Evolutionary conservation across 2,329 filamentous ascomycete species (phyloP), one percentile per base, ranked within the genome.

Genomic region (Fusarium poae): DNA sequence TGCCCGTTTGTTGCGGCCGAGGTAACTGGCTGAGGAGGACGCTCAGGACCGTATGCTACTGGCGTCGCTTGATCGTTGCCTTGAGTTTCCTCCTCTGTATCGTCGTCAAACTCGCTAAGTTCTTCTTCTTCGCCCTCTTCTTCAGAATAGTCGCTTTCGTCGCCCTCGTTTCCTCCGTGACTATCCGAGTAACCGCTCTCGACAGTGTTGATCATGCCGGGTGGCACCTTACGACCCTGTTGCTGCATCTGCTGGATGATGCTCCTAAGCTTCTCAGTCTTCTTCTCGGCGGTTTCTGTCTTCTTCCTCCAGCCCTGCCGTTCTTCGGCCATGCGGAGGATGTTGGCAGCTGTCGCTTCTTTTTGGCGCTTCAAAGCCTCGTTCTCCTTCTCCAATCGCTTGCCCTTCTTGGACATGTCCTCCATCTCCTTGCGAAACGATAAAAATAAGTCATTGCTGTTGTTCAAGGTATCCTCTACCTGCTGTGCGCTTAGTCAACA

Each of bases 371-470:
- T 97, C 52, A 97, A 86, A 20, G 88, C 91, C 73, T 96, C 91
- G 75, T 99, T 98, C 77, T 99, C 96, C 81, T 97, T 97, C 79
- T 99, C 96, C 54, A 99, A 84, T 27, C 94, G 91, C 81, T 97
- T 97, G 8, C 95, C 97, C 83, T 98, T 98, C 83, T 97, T 97
- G 1, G 94, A 97, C 94, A 98, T 98, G 77, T 98, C 96, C 81
- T 98, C 96, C 94, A 98, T 98, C 81, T 98, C 96, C 82, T 97
- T 97, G 56, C 95, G 89, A 81, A 98, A 98, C 1, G 96, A 97
- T 72, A 97, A 84, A 80, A 98, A 98, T 55, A 98, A 84, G 78
- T 98, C 96, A 82, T 98, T 98, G 80, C 93, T 97, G 78, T 97
- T 98, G 82, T 97, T 98, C 52, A 98, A 87, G 37, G 95, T 98